Base-by-base conservation (phyloP, 2,329 filamentous ascomycete genomes). In the Colletotrichum sidae region DNA sequence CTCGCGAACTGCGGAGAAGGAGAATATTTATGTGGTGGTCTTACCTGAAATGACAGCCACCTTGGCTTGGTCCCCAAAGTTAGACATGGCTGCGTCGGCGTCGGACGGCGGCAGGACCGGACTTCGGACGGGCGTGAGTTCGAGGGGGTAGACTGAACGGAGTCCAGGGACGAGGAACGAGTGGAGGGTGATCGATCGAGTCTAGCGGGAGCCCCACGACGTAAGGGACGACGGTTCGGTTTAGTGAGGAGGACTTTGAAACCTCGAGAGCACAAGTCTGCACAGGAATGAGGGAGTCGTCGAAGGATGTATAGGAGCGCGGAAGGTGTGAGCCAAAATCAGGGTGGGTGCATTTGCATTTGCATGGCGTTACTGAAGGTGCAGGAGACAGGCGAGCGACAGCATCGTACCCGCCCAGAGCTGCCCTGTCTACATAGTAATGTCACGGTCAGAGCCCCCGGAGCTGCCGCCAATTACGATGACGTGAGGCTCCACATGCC, bases 11-110 rank as follows among this genome's bases (percentile, higher is more conserved):
- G 62, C 49, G 57, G 62, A 50, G 54, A 50, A 8, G 34, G n/a
- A 25, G 55, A 44, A 34, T 57, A 50, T 51, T 63, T 62, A 61
- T 56, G 39, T 53, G 52, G 49, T 33, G 12, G 51, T 51, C 67
- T 54, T 64, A 68, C 67, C 67, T 60, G 64, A 41, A 60, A 63
- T 38, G 52, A 56, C 54, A 34, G 55, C 55, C 41, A 67, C 59
- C 53, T 68, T 68, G 47, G 39, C 41, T 13, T 44, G 49, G 55
- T 67, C 64, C 46, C 64, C 67, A 47, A 67, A 65, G 60, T 60
- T 65, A 64, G 59, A 59, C 55, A 67, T 63, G 59, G 47, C 60
- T 56, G 64, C 33, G 55, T 60, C 44, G 53, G 59, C 47, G 64
- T 67, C 67, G 53, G 53, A 57, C 54, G 53, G 61, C 41, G 50